These are phyloP conservation scores for Dioszegia aurantiaca DNA, from an alignment of 768 basidiomycete genomes.

Conservation along the genomic window DNA sequence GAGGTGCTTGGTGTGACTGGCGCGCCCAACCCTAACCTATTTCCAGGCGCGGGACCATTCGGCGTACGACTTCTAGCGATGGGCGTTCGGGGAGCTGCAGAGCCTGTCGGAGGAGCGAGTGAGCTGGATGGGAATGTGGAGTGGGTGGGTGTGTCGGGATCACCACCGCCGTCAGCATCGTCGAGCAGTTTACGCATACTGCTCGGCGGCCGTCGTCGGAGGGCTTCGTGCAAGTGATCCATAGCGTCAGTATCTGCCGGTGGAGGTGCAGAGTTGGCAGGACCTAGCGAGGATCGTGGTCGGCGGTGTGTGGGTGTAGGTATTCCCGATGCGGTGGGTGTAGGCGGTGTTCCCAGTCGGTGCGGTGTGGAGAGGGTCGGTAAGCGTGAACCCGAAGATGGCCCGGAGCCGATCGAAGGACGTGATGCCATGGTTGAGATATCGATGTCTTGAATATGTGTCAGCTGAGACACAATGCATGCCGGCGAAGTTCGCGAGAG, in stretches of 20 bases:
- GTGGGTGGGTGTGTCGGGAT: conserved; percentile 36
- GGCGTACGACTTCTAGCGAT: conserved; percentile 26
- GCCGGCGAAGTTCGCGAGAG: too few relatives aligned
- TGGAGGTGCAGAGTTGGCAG: conserved; percentile 10
- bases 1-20: conserved; percentile 36
- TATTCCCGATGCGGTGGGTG: conserved; percentile 31
- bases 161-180: conserved; percentile 11
- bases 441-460: too few relatives aligned
- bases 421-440: too few relatives aligned
- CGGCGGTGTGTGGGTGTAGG: conserved; percentile 46
- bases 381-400: conserved; percentile 32
- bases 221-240: conserved; percentile 38
- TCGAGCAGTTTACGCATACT: conserved; percentile 19
- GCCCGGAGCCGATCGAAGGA: background rate
- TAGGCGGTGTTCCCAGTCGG: conserved; percentile 28
- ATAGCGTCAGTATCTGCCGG: conserved; percentile 20
- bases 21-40: conserved; percentile 6
- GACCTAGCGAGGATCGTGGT: conserved; percentile 35
- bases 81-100: conserved; percentile 12
- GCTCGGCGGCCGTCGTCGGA: conserved; percentile 38
- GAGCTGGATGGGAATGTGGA: background rate
- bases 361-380: conserved; percentile 41
- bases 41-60: conserved; percentile 22
- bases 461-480: too few relatives aligned
- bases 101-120: conserved; percentile 5